Evolutionary conservation across 2,329 filamentous ascomycete species (phyloP), one percentile per base, ranked within the genome.

Genomic region (Xylariaceae sp.): DNA sequence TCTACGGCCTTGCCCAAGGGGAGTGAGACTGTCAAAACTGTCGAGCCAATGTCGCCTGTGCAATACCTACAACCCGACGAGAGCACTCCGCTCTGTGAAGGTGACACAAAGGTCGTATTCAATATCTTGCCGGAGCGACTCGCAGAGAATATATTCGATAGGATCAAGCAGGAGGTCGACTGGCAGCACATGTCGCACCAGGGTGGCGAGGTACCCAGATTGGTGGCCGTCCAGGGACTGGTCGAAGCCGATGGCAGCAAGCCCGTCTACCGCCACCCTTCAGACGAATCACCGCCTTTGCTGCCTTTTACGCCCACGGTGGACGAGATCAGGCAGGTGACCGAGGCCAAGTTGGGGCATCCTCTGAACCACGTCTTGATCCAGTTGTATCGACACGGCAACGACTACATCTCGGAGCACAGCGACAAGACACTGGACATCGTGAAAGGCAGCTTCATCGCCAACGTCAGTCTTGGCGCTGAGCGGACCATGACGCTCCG

Each of bases 401-500:
- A 78, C 33, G 92, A 98, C 63, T 88, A 88, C 59, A 98, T 98
- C 46, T 92, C 87, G 1, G 92, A 98, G 59, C 92, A 98, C 57
- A 94, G 88, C 27, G 92, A 98, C 60, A 98, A 98, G 65, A 95
- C 90, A 0, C 70, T 98, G 16, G 92, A 98, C 59, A 92, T 98
- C 40, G 81, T 79, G 9, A 78, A 75, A 17, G 80, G 73, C 4
- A 92, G 85, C 16, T 89, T 74, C 43, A 94, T 98, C 50, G 88
- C 89, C 49, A 98, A 97, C 56, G 79, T 95, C 34, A 95, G 88
- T 50, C 74, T 97, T n/a, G 92, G 92, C 1, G 89, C 90, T 1
- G 82, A 94, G 63, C 74, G 92, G 37, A 89, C 81, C 2, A 96
- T 97, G 89, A 74, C 85, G 0, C 76, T 98, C 24, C 80, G 92